These are phyloP conservation scores for Hypoxylon fuscum DNA, from an alignment of 495 filamentous ascomycete species.

Conservation along the genomic window DNA sequence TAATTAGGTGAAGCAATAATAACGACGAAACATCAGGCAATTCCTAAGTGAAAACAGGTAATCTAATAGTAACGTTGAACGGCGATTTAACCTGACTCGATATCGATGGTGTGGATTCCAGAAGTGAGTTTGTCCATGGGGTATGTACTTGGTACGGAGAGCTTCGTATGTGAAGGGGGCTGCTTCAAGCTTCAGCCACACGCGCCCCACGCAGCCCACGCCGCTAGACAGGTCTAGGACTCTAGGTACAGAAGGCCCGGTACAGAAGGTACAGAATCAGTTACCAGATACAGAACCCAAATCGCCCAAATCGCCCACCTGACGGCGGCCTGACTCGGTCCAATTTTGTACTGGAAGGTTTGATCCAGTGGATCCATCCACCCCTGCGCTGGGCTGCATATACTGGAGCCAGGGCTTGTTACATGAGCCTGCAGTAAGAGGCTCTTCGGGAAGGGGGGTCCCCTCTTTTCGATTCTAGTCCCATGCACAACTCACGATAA, in stretches of 20 bases:
- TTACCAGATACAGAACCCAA: neutral
- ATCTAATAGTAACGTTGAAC: slow-evolving; percentile 37
- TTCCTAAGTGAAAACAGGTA: slow-evolving; percentile 25
- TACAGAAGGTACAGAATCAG: neutral
- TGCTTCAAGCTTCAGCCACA: slow-evolving; percentile 12
- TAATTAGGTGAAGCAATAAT: slow-evolving; percentile 28
- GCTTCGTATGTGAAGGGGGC: no score
- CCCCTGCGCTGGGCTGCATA: slow-evolving; percentile 5
- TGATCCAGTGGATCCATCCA: neutral
- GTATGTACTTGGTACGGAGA: slow-evolving; percentile 1
- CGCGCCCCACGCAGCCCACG: slow-evolving; percentile 13
- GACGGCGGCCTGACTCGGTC: slow-evolving; percentile 15
- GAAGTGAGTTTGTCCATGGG: slow-evolving; percentile 1
- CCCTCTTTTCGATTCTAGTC: slow-evolving; percentile 18
- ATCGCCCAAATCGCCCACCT: no score
- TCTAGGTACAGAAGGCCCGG: neutral
- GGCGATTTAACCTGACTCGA: slow-evolving; percentile 19
- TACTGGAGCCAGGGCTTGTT: slow-evolving; percentile 11
- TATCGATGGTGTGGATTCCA: slow-evolving; percentile 25
- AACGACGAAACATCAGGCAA: slow-evolving; percentile 35
- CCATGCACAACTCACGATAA: slow-evolving; percentile 20
- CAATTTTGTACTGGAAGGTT: neutral
- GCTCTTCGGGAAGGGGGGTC: slow-evolving; percentile 30
- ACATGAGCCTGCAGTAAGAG: slow-evolving; percentile 28
- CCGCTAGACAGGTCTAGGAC: neutral